Evolutionary conservation across 2,329 filamentous ascomycete genomes (phyloP), one percentile per base, ranked within the genome.

Genomic region (Cytospora piceae): DNA sequence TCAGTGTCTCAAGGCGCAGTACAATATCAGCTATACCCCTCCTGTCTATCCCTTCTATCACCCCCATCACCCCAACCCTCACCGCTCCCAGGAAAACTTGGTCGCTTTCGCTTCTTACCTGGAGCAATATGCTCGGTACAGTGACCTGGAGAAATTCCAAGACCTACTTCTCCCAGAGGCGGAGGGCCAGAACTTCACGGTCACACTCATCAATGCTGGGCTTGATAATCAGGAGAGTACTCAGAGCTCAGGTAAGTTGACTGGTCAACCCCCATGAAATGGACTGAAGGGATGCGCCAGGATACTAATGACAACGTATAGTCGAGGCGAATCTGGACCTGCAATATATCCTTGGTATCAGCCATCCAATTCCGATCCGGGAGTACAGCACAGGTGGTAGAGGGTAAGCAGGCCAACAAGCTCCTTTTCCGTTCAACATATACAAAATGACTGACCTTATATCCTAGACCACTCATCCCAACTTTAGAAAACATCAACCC

Each of bases 191-290:
- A 83, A 81, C 58, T 90, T 90, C 74, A 81, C 81, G 2, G 82
- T 86, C 14, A 74, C 82, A 15, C 79, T 80, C 17, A 83, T 90
- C 67, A 86, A 86, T 64, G 81, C 82, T 15, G 88, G 86, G 0
- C 71, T 81, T 6, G 81, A 85, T 64, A 76, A 81, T 8, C 82
- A 86, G 69, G 71, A 72, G 69, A 76, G 81, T 9, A 69, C 71
- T 1, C 71, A 72, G 2, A 75, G 79, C 70, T 75, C 73, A 57
- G 70, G 74, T 75, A 67, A 66, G 74, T 58, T 5, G n/a, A 22
- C 2, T 20, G 20, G 27, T 17, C 39, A 4, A 22, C 12, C 11
- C 24, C 5, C 17, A 2, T 2, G 24, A 29, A 12, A 9, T 37
- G 22, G 22, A 3, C 14, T 1, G 11, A 9, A 11, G 9, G 1